A percentile compares a stretch with the other conserved stretches of the same genome.
Evolutionary conservation across 1,284 basidiomycete genomes (phyloP).

Genomic region (Ustilago vetiveriae): DNA sequence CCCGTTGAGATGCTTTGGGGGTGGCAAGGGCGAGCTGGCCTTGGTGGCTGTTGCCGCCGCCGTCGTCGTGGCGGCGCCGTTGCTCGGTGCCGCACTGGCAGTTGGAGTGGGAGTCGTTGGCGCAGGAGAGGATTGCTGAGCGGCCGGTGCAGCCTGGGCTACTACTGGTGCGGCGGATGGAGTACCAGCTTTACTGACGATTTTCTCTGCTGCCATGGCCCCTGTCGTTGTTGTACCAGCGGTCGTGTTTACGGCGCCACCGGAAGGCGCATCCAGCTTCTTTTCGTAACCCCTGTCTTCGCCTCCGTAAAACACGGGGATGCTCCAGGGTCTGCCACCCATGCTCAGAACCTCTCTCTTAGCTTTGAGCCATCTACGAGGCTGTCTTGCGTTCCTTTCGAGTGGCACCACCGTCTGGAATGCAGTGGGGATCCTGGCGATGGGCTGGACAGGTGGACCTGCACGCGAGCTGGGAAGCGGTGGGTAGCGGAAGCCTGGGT

Average conservation of each 20-base stretch:
- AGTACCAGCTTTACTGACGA: slow-evolving; percentile 19
- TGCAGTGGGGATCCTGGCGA: slow-evolving; percentile 47
- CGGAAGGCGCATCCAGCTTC: slow-evolving; percentile 16
- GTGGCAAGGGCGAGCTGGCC: slow-evolving; percentile 32
- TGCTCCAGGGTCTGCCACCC: slow-evolving; percentile 56
- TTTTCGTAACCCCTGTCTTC: slow-evolving; percentile 45
- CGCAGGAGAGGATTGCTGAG: slow-evolving; percentile 7
- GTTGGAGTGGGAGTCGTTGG: slow-evolving; percentile 9
- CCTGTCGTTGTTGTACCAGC: background rate
- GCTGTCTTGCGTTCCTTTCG: slow-evolving; percentile 33
- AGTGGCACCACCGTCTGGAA: slow-evolving; percentile 52
- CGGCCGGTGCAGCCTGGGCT: background rate
- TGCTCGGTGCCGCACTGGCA: background rate
- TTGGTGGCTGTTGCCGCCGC: background rate
- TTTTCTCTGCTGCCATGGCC: slow-evolving; percentile 4
- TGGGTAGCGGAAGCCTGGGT: slow-evolving; percentile 54
- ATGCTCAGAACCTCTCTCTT: slow-evolving; percentile 56
- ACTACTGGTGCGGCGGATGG: slow-evolving; percentile 7
- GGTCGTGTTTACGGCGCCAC: background rate
- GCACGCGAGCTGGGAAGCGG: slow-evolving; percentile 40
- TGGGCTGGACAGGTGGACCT: slow-evolving; percentile 48
- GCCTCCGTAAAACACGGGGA: slow-evolving; percentile 52
- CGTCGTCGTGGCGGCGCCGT: background rate
- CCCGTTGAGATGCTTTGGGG: slow-evolving; percentile 41
- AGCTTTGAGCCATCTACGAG: slow-evolving; percentile 47